These are phyloP conservation scores for Aspergillus transmontanensis DNA, from an alignment of 2,329 filamentous ascomycete genomes.

Conservation along the genomic window DNA sequence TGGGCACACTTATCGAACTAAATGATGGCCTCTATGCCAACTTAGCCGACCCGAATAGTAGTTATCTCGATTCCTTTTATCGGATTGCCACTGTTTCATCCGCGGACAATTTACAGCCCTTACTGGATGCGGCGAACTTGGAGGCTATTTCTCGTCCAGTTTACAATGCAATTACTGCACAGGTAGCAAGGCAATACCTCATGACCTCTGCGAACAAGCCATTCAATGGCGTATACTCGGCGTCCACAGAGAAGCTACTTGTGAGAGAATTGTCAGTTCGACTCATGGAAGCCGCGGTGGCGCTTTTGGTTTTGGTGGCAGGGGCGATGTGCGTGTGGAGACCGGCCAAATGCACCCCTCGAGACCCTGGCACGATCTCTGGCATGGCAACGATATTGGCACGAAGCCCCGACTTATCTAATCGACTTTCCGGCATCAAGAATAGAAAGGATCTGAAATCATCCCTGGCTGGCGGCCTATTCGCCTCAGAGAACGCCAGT, in stretches of 20 bases:
- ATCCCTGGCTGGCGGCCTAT: background rate
- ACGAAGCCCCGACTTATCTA: conserved; percentile 1
- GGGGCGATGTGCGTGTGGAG: conserved; percentile 8
- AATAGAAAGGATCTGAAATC: conserved; percentile 1
- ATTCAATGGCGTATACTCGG: conserved; percentile 5
- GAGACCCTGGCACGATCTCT: conserved; percentile 13
- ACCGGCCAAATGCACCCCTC: conserved; percentile 7
- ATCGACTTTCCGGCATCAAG: background rate
- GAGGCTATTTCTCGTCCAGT: background rate
- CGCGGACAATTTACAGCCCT: background rate
- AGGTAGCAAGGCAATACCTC: conserved; percentile 5
- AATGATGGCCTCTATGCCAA: background rate
- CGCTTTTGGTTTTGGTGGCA: background rate
- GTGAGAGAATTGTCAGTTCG: conserved; percentile 10
- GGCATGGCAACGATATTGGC: conserved; percentile 8
- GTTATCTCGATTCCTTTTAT: conserved; percentile 7
- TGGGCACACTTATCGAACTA: background rate
- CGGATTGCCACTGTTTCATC: conserved; percentile 9
- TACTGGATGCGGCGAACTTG: conserved; percentile 1
- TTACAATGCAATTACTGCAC: conserved; percentile 5
- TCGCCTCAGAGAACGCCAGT: background rate
- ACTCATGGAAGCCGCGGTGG: conserved; percentile 9
- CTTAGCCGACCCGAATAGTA: background rate
- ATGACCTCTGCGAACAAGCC: background rate
- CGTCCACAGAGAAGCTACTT: background rate